phyloP scores from a whole-genome alignment of 2,329 filamentous ascomycete genomes.

The Aspergillus sp. region DNA sequence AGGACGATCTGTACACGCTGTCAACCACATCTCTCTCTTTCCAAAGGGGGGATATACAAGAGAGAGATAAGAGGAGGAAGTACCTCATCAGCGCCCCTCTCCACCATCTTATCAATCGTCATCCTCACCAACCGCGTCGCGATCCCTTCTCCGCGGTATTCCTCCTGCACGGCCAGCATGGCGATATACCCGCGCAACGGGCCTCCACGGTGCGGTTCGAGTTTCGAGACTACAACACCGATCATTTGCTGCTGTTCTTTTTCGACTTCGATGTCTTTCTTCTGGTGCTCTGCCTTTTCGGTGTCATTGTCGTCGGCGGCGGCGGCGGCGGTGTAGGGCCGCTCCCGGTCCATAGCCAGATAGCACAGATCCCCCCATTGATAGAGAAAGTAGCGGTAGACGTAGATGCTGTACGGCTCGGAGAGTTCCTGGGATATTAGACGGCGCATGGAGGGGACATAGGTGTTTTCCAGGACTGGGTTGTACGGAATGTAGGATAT shows the following conservation, averaged over 20 bases:
- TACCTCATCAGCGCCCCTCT: conserved; percentile 73
- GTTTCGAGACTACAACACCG: conserved; percentile 89
- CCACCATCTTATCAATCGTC: conserved; percentile 85
- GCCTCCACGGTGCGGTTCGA: conserved; percentile 80
- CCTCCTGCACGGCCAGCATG: conserved; percentile 85
- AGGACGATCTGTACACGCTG: conserved; percentile 58
- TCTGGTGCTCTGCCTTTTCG: no score
- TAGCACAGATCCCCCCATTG: conserved; percentile 98
- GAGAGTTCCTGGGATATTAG: conserved; percentile 94
- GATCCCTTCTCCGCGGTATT: conserved; percentile 75
- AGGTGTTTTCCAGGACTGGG: conserved; percentile 50
- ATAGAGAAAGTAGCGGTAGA: conserved; percentile 95
- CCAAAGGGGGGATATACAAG: neutral
- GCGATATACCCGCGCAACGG: conserved; percentile 91
- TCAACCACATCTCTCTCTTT: neutral
- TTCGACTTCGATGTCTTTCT: no score
- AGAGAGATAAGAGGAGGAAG: conserved; percentile 7
- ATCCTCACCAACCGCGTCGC: conserved; percentile 80
- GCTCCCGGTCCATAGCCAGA: conserved; percentile 54
- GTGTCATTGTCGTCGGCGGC: no score
- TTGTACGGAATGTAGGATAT: conserved; percentile 54
- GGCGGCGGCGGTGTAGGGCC: neutral
- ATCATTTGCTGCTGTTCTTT: conserved; percentile 47
- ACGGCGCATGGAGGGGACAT: conserved; percentile 79
- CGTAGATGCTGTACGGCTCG: conserved; percentile 98